Evolutionary conservation across 768 basidiomycete species (phyloP).

Genomic region (Guyanaporus albipodus): DNA sequence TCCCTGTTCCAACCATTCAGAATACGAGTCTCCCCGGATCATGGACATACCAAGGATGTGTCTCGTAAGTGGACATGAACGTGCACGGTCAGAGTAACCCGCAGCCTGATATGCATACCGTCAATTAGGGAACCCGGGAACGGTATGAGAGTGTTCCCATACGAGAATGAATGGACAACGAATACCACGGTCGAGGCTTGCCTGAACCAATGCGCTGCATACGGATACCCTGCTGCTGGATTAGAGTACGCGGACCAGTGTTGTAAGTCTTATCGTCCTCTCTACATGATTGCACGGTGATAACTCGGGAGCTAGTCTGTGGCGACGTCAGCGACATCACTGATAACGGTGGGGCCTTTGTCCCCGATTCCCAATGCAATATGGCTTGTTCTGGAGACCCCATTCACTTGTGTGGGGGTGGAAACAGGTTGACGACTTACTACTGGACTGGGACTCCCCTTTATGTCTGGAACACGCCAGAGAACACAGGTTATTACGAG

Average conservation of each 20-base stretch:
- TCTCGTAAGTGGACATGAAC: slow-evolving; percentile 50
- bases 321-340: slow-evolving; percentile 60
- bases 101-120: not conserved
- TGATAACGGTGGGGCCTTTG: slow-evolving; percentile 28
- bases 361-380: slow-evolving; percentile 38
- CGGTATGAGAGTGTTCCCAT: slow-evolving; percentile 50
- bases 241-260: slow-evolving; percentile 70
- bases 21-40: slow-evolving; percentile 57
- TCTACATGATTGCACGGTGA: not conserved
- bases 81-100: not conserved
- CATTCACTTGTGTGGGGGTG: slow-evolving; percentile 62
- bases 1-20: slow-evolving; percentile 56
- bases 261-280: slow-evolving; percentile 38
- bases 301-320: slow-evolving; percentile 46
- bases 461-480: slow-evolving; percentile 62
- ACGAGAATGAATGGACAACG: slow-evolving; percentile 51
- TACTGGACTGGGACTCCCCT: slow-evolving; percentile 46
- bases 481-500: slow-evolving; percentile 66
- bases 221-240: slow-evolving; percentile 69
- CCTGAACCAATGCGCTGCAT: slow-evolving; percentile 62
- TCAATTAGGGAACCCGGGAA: slow-evolving; percentile 43
- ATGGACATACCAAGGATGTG: slow-evolving; percentile 65
- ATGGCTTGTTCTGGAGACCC: slow-evolving; percentile 69
- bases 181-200: slow-evolving; percentile 68
- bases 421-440: slow-evolving; percentile 50